A percentile compares a stretch with the other conserved stretches of the same genome.
These are phyloP conservation scores for Eucalyptus erythrocorys DNA, from an alignment of 345 rosid species.

Conservation along the genomic window DNA sequence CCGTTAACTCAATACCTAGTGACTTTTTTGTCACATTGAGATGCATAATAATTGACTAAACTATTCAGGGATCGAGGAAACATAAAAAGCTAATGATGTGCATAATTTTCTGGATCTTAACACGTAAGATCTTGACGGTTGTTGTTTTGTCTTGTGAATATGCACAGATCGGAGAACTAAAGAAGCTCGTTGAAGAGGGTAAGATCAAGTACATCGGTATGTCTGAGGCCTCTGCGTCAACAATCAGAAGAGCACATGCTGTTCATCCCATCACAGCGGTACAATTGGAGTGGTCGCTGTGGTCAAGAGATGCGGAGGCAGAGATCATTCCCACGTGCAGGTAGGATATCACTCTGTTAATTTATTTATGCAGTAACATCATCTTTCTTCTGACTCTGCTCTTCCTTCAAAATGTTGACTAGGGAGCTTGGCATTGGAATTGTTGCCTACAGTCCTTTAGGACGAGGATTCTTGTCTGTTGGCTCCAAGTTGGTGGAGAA, in stretches of 20 bases:
- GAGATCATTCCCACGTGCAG: slow-evolving; percentile 42
- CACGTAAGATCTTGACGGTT: not conserved
- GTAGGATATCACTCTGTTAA: not conserved
- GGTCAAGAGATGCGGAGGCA: slow-evolving; percentile 76
- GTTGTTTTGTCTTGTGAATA: not conserved
- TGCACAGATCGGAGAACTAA: slow-evolving; percentile 38
- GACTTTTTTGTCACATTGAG: not conserved
- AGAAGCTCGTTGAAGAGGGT: slow-evolving; percentile 71
- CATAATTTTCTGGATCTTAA: not conserved
- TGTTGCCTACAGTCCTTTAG: slow-evolving; percentile 63
- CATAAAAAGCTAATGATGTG: not conserved
- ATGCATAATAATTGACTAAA: not conserved
- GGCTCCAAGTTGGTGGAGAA: slow-evolving; percentile 49
- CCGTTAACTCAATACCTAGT: not conserved
- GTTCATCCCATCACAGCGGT: slow-evolving; percentile 73
- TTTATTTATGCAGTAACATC: not conserved
- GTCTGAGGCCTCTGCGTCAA: slow-evolving; percentile 78
- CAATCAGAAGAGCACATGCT: slow-evolving; percentile 76
- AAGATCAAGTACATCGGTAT: slow-evolving; percentile 62
- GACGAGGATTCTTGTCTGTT: slow-evolving; percentile 51
- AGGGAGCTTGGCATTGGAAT: slow-evolving; percentile 79
- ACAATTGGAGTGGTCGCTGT: slow-evolving; percentile 78
- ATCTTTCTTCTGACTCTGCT: not conserved
- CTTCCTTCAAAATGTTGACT: not conserved
- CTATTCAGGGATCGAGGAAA: not conserved